Evolutionary conservation across 495 filamentous ascomycete genomes (phyloP).

Genomic region (Aspergillus incahuasiensis): DNA sequence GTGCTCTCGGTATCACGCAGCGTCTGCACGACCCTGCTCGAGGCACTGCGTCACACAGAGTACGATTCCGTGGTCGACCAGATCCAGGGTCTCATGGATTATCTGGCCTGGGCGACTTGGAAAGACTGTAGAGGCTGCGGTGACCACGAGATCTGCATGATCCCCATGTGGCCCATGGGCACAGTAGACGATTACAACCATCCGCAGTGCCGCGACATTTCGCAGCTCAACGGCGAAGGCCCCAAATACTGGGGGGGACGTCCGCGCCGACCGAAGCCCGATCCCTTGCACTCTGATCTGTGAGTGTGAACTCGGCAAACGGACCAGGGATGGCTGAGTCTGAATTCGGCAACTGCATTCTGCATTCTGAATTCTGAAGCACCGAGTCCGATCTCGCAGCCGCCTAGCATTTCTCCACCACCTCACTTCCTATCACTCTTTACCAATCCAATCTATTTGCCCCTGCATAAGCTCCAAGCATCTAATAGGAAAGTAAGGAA

Average conservation of each 20-base stretch:
- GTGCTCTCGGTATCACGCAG: slow-evolving; percentile 41
- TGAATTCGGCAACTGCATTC: too few relatives aligned
- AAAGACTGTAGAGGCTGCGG: slow-evolving; percentile 53
- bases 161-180: slow-evolving; percentile 64
- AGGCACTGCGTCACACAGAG: slow-evolving; percentile 27
- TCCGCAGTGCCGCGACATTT: slow-evolving; percentile 43
- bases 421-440: not conserved
- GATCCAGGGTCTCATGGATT: slow-evolving; percentile 39
- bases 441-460: not conserved
- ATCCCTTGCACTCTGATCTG: not conserved
- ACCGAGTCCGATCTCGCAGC: too few relatives aligned
- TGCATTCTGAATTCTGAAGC: too few relatives aligned
- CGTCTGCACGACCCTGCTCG: slow-evolving; percentile 49
- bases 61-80: slow-evolving; percentile 21
- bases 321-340: too few relatives aligned
- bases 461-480: not conserved
- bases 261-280: slow-evolving; percentile 1
- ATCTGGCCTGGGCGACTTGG: slow-evolving; percentile 59
- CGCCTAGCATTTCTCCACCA: too few relatives aligned
- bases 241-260: slow-evolving; percentile 35
- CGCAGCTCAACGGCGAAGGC: slow-evolving; percentile 22
- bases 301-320: too few relatives aligned
- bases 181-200: slow-evolving; percentile 47
- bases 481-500: not conserved
- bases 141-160: slow-evolving; percentile 57